Evolutionary conservation across 108 stramenopile genomes (phyloP), one percentile per base, ranked within the genome.

Genomic region (Cyclostephanos invisitatus): DNA sequence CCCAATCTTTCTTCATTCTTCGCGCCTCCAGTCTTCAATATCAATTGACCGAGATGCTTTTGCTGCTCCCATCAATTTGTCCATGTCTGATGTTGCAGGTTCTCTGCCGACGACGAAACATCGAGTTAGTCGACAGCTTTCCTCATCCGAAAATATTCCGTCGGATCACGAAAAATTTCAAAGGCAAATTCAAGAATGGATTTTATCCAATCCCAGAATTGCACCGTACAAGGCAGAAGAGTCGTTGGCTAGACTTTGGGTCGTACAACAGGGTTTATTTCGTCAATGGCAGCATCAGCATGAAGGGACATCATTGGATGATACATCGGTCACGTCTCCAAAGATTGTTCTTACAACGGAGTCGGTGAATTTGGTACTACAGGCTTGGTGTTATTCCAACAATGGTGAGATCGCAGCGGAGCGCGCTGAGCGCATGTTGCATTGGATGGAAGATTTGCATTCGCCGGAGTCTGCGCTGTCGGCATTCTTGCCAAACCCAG

Each of bases 161-260:
- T 9, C 8, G 40, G 12, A 11, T 11, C 3, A 42, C 40, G 53
- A 32, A 3, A 14, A 50, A 28, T 36, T 48, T 14, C 72, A 65
- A 36, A 40, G 50, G 32, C 56, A 70, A 64, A 70, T 57, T 25
- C 42, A 70, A 58, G 62, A 58, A 48, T 77, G 68, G 68, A 66
- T 77, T 18, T 40, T 29, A 37, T 29, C 53, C 57, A 77, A 70
- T 60, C 76, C 76, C 12, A 55, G 56, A 51, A 77, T 58, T 54
- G 76, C 76, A 55, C 63, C 76, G 9, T 77, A 77, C 54, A 77
- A 70, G 42, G 76, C 69, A 24, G 76, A 77, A 36, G 76, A 77
- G 29, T 69, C 38, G 24, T 37, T 77, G 24, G 67, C 67, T 1
- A 64, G 70, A 27, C 17, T 77, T 22, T 77, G 76, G 76, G 68